Percentiles rank a stretch among this genome's conserved stretches.
phyloP scores from a whole-genome alignment of 352 stramenopile genomes.

The Globisporangium paroecandrum region DNA sequence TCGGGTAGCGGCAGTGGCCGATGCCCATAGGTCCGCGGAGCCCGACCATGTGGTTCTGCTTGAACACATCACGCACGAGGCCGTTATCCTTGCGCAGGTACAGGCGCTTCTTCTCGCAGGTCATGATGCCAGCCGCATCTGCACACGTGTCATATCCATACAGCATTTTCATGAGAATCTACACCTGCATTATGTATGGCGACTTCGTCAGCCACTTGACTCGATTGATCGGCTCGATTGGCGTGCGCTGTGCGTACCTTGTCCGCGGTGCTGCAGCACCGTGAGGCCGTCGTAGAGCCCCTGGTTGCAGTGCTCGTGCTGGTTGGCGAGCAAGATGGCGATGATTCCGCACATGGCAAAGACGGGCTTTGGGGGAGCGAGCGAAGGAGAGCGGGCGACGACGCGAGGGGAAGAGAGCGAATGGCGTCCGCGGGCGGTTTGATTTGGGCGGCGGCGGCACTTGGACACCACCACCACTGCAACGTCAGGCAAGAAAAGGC shows the following conservation, averaged over 20 bases:
- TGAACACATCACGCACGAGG: slow-evolving; percentile 98
- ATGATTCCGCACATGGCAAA: slow-evolving; percentile 98
- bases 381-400: background rate
- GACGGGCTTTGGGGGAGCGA: background rate
- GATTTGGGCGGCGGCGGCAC: background rate
- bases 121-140: slow-evolving; percentile 96
- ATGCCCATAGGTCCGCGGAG: slow-evolving; percentile 96
- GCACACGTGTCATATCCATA: background rate
- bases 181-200: background rate
- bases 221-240: background rate
- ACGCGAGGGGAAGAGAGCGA: slow-evolving; percentile 4
- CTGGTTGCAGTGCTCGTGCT: slow-evolving; percentile 93
- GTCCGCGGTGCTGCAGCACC: slow-evolving; percentile 97
- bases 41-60: slow-evolving; percentile 97
- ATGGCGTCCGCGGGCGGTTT: slow-evolving; percentile 2
- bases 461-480: slow-evolving; percentile 9
- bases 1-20: slow-evolving; percentile 98
- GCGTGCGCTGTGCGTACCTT: slow-evolving; percentile 52
- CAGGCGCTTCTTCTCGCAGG: slow-evolving; percentile 89
- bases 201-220: background rate
- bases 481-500: slow-evolving; percentile 9
- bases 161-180: background rate
- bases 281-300: slow-evolving; percentile 96
- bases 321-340: slow-evolving; percentile 93
- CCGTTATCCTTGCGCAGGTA: slow-evolving; percentile 98